Percentiles rank a stretch among this genome's conserved stretches.
phyloP scores from a whole-genome alignment of 1,139 yeast species.

The Geotrichum australiense region DNA sequence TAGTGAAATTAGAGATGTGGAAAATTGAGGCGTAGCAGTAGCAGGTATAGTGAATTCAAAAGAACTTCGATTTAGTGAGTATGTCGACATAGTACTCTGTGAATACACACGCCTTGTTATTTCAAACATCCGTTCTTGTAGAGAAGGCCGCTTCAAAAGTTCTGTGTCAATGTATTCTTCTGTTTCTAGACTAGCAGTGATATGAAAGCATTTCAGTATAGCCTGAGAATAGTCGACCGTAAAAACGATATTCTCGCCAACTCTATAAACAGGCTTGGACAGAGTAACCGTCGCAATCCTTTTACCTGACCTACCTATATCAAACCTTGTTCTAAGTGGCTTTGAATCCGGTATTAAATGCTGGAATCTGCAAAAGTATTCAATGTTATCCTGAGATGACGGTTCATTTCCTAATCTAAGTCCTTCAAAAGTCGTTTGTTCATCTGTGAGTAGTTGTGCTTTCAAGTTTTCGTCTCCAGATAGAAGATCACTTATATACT shows the following conservation, averaged over 20 bases:
- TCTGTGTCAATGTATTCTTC: constrained; percentile 28
- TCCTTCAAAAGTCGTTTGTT: constrained; percentile 11
- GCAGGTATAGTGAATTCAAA: constrained; percentile 34
- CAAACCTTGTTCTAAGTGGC: constrained; percentile 27
- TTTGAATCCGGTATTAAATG: constrained; percentile 16
- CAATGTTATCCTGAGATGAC: constrained; percentile 25
- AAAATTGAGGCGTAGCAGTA: constrained; percentile 34
- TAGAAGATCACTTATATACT: constrained; percentile 6
- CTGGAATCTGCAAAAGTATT: constrained; percentile 27
- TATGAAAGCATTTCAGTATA: constrained; percentile 32
- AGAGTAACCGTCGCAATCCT: constrained; percentile 32
- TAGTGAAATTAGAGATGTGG: constrained; percentile 30
- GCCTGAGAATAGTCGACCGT: constrained; percentile 27
- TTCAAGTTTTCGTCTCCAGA: constrained; percentile 1
- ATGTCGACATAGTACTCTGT: constrained; percentile 23
- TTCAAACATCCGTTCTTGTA: constrained; percentile 10
- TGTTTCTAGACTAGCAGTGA: constrained; percentile 36
- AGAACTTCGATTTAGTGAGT: constrained; percentile 21
- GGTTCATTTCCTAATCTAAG: constrained; percentile 9
- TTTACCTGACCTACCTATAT: constrained; percentile 31
- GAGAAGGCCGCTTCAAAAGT: constrained; percentile 5
- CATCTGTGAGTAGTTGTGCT: constrained; percentile 6
- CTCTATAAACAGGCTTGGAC: constrained; percentile 34
- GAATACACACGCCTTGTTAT: constrained; percentile 20
- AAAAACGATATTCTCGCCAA: constrained; percentile 35